Base-by-base conservation (phyloP, 164 flowering plant species). In the Sedum album region DNA sequence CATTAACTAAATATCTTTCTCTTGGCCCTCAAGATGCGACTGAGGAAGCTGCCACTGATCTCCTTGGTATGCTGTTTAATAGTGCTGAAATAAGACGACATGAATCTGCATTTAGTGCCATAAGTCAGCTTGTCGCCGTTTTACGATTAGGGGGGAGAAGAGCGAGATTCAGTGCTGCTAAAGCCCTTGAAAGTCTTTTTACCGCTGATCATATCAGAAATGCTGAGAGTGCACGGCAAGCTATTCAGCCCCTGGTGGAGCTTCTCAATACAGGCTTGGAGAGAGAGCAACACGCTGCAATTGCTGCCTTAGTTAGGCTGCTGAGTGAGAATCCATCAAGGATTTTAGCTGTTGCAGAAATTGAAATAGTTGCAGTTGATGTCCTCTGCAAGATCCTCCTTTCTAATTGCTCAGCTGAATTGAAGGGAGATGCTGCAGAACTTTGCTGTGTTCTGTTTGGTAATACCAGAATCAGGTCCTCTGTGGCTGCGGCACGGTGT, bases 381-480 rank as follows among this genome's bases (percentile, higher is more conserved):
- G 91, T 88, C 30, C 92, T 91, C 66, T 95, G 97, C 77, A 81
- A 86, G 70, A 92, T 95, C 68, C 94, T 95, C 57, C 86, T 93
- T 15, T 88, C 97, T 39, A 87, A 84, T 73, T 90, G 90, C 77
- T 87, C 99, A 15, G 79, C 89, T 82, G 97, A 94, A 60, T 75
- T 94, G 72, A 94, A 88, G 77, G 96, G 97, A 36, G 93, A 88
- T 82, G 97, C 96, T 65, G 97, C 97, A 65, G 97, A 94, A 73
- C 79, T 94, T 55, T 94, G 99, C 71, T 77, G 83, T 75, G 96
- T 88, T 67, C 86, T 95, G 55, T 95, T 92, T 73, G 90, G 88
- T 68, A 95, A 90, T 77, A 89, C 92, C 49, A 82, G 89, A 76
- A 90, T 91, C 49, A 81, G 97, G 74, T 90, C 96, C 20, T 90